These are phyloP conservation scores for Euryodendron excelsum DNA, from an alignment of 148 eudicot genomes.

Conservation along the genomic window DNA sequence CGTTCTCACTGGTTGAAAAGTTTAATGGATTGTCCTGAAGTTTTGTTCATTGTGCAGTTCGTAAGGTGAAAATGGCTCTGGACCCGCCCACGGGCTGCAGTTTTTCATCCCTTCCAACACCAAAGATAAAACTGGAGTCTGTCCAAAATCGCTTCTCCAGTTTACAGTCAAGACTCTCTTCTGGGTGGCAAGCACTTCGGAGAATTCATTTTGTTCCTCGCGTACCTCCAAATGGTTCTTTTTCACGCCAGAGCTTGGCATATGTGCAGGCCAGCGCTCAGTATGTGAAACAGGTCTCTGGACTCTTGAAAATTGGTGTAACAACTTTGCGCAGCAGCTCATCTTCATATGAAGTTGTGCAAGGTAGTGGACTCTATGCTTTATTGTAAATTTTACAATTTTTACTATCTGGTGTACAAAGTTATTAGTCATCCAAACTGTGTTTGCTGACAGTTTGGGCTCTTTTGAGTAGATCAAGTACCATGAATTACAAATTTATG, in stretches of 20 bases:
- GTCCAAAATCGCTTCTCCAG: slow-evolving; percentile 47
- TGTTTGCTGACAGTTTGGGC: not conserved
- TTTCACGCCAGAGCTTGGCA: slow-evolving; percentile 76
- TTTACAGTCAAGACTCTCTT: slow-evolving; percentile 44
- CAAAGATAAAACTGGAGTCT: slow-evolving; percentile 54
- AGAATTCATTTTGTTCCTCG: slow-evolving; percentile 58
- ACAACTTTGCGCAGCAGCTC: slow-evolving; percentile 65
- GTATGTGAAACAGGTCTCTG: slow-evolving; percentile 83
- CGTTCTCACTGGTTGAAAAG: not conserved
- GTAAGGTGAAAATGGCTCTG: slow-evolving; percentile 79
- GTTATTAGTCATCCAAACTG: not conserved
- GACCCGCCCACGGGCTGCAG: slow-evolving; percentile 89
- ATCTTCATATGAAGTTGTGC: slow-evolving; percentile 66
- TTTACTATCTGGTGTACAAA: not conserved
- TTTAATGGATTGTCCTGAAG: slow-evolving; percentile 5
- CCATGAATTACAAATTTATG: not conserved
- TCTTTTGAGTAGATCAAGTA: not conserved
- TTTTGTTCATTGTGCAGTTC: slow-evolving; percentile 49
- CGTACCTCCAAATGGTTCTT: slow-evolving; percentile 60
- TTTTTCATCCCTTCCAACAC: slow-evolving; percentile 48
- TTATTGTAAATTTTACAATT: not conserved
- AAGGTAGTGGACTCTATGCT: slow-evolving; percentile 38
- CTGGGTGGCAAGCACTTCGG: slow-evolving; percentile 77
- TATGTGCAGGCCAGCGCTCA: slow-evolving; percentile 83
- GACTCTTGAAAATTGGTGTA: slow-evolving; percentile 82